Conservation (phyloP, 2,329 filamentous ascomycete species). For the Ascochyta koolunga region DNA sequence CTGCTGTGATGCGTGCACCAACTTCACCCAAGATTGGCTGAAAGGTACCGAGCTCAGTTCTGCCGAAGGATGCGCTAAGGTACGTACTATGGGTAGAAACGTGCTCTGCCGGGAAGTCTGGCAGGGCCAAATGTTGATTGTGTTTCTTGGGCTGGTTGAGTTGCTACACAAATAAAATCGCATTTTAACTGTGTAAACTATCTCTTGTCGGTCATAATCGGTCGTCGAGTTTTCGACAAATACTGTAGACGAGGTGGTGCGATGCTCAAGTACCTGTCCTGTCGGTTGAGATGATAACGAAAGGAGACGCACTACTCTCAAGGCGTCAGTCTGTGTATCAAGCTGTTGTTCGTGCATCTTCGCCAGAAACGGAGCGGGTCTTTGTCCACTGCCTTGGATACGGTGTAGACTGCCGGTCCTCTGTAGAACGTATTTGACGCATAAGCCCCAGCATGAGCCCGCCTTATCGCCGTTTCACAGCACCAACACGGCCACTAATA, state of each 20-base stretch:
- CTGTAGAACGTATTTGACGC: constrained; percentile 30
- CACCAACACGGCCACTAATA: constrained; percentile 35
- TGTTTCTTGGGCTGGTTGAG: constrained; percentile 19
- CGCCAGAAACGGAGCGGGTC: constrained; percentile 30
- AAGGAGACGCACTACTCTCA: constrained; percentile 1
- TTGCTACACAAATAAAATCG: not conserved
- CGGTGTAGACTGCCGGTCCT: constrained; percentile 31
- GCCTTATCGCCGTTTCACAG: constrained; percentile 50
- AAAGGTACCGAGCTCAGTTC: constrained; percentile 17
- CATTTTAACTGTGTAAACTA: not conserved
- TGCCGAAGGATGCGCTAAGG: constrained; percentile 24
- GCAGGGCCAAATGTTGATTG: constrained; percentile 20
- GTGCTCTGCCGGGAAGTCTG: constrained; percentile 27
- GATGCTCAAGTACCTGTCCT: not conserved
- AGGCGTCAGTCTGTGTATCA: constrained; percentile 37
- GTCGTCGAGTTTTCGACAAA: not conserved
- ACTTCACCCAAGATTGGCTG: constrained; percentile 25
- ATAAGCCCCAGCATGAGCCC: constrained; percentile 30
- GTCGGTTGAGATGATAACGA: not conserved
- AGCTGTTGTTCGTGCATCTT: constrained; percentile 37
- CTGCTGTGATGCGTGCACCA: constrained; percentile 33
- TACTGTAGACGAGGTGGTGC: not conserved
- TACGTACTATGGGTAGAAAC: constrained; percentile 31
- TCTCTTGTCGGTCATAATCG: not conserved
- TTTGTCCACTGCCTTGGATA: constrained; percentile 19